These are phyloP conservation scores for Talaromyces amestolkiae DNA, from an alignment of 2,329 filamentous ascomycete genomes.

Conservation along the genomic window DNA sequence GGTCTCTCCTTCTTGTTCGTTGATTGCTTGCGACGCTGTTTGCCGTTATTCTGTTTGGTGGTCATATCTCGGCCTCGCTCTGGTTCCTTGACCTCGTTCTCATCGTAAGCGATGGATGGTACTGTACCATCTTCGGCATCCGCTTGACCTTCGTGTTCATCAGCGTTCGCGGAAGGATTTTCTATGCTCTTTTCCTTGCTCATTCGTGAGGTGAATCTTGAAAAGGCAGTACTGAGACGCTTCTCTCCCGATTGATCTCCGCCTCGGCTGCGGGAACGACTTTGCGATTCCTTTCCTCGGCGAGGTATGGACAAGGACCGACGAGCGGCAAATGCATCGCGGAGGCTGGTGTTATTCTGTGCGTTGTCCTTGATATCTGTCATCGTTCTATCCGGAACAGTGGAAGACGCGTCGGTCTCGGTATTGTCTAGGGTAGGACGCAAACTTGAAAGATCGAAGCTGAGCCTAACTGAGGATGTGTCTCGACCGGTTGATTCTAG, in stretches of 20 bases:
- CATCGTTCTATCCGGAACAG: constrained; percentile 28
- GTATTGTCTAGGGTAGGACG: constrained; percentile 24
- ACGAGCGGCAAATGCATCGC: constrained; percentile 12
- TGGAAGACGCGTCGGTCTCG: constrained; percentile 30
- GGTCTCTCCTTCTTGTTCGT: constrained; percentile 37
- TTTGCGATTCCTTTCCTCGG: constrained; percentile 31
- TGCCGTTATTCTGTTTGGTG: constrained; percentile 26
- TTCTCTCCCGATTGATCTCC: constrained; percentile 38
- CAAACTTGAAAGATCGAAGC: constrained; percentile 38
- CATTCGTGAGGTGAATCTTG: constrained; percentile 29
- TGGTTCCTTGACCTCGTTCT: constrained; percentile 23
- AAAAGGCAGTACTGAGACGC: constrained; percentile 36
- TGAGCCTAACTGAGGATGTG: constrained; percentile 32
- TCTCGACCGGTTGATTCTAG: constrained; percentile 25
- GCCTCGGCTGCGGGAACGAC: constrained; percentile 35
- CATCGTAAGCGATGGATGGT: neutral
- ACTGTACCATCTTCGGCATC: neutral
- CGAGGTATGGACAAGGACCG: constrained; percentile 30
- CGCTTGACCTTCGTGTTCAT: neutral
- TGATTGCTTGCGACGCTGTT: constrained; percentile 32
- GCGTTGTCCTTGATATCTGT: constrained; percentile 24
- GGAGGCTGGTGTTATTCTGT: neutral
- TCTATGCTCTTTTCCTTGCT: constrained; percentile 17
- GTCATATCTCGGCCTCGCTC: constrained; percentile 25
- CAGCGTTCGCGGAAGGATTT: neutral